Conservation (phyloP, 2,329 filamentous ascomycete genomes). For the Ascochyta pisi region DNA sequence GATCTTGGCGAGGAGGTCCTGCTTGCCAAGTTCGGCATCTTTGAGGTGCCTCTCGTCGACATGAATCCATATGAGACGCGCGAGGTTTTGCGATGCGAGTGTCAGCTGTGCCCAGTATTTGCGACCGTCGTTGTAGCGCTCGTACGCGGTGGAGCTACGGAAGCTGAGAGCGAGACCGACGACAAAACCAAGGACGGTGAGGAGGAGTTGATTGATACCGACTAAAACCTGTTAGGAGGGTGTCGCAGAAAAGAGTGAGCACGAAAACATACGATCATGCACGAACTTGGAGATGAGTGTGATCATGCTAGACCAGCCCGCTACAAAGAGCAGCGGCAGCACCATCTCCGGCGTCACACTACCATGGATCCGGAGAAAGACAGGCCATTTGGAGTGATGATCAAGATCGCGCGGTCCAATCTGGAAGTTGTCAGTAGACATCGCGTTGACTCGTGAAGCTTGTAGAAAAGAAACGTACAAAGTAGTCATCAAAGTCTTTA, state of each 20-base stretch:
- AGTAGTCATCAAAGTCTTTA: constrained; percentile 63
- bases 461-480: constrained; percentile 50
- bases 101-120: constrained; percentile 68
- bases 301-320: constrained; percentile 70
- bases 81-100: constrained; percentile 63
- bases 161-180: constrained; percentile 78
- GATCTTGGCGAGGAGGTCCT: constrained; percentile 73
- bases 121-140: constrained; percentile 66
- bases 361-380: constrained; percentile 76
- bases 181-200: constrained; percentile 81
- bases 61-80: constrained; percentile 88
- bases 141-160: constrained; percentile 77
- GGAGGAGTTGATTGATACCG: constrained; percentile 68
- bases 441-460: constrained; percentile 18
- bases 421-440: constrained; percentile 25
- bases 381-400: constrained; percentile 77
- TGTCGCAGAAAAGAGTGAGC: not conserved
- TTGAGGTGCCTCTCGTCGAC: constrained; percentile 62
- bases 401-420: constrained; percentile 70
- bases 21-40: constrained; percentile 61
- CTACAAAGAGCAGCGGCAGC: constrained; percentile 69
- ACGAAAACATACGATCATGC: constrained; percentile 30
- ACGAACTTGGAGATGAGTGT: constrained; percentile 58
- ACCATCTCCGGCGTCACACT: constrained; percentile 77
- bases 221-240: constrained; percentile 44